Base-by-base conservation (phyloP, 1,284 basidiomycete species). In the Cronartium quercuum region DNA sequence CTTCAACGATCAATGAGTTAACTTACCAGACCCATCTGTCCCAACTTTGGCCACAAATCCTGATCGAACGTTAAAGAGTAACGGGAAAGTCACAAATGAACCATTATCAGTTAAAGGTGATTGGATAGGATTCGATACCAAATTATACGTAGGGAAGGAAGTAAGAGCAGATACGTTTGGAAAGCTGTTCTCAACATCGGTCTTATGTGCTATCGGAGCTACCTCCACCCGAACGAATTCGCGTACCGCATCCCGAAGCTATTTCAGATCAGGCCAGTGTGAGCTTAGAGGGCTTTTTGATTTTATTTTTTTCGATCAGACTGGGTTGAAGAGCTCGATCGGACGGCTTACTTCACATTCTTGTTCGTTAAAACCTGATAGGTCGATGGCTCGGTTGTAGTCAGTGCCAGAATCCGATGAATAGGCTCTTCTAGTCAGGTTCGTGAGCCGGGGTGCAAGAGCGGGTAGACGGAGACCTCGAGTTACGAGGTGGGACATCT, bases 21-120 rank as follows among this genome's bases (percentile, higher is more conserved):
- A 77, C 76, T 77, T 41, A 85, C 79, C 37, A 85, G 76, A 0
- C 84, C 84, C 92, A 96, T 94, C 37, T 87, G 85, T 9, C 93
- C 92, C 35, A 95, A 84, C 82, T 93, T 93, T 78, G 89, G 87
- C 90, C 93, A 95, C 21, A 94, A 83, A 80, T 93, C 89, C 90
- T 93, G 80, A 15, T 34, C 44, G 7, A 15, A 58, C 34, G 18
- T 10, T 18, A n/a, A 12, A 35, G 37, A 13, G 21, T 18, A 15
- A 21, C 55, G 24, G 18, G 6, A 42, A 21, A 62, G 21, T 12
- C 35, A 40, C 0, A 42, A 34, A 57, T 15, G 24, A 18, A 38
- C 7, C 29, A 37, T n/a, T 34, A 35, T 55, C 38, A 61, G 13
- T 63, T 62, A 6, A 29, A 15, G 7, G 18, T 35, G n/a, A 10